Evolutionary conservation across 2,329 filamentous ascomycete species (phyloP), one percentile per base, ranked within the genome.

Genomic region (Fusarium buxicola): DNA sequence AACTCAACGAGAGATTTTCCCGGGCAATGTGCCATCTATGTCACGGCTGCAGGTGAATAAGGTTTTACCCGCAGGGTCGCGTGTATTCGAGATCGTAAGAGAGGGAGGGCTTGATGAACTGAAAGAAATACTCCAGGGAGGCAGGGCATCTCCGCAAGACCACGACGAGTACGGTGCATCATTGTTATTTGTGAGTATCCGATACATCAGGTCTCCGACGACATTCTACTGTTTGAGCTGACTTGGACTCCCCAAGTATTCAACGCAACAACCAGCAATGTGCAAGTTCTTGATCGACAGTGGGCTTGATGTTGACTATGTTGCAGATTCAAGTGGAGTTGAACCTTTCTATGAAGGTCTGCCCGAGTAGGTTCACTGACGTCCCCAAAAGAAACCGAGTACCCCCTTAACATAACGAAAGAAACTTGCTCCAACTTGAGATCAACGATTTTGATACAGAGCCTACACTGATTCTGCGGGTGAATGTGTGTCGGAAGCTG

Each of bases 141-240:
- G 55, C 1, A 12, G 47, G 4, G 69, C 67, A 1, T 68, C 64
- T 5, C 41, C 60, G 1, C 52, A 52, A 43, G 69, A 70, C 18
- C 62, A 71, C 21, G 66, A 69, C 24, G 58, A 71, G 38, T 5
- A 40, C 11, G 67, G 64, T 3, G 39, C 56, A 2, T 64, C 63
- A 2, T 36, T 71, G 6, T 49, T 71, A 0, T 50, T 56, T 40
- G 69, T 70, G n/a, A 49, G 60, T 57, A 16, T 15, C 2, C 8
- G 4, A 27, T 35, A 7, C 8, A n/a, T 15, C 5, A 15, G 28
- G 4, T 39, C n/a, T 12, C 2, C 2, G 15, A 12, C 10, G 13
- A 24, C 36, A 11, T 5, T 32, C 12, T 2, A 9, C n/a, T 5
- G 2, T 5, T 5, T 5, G 8, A 13, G 27, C 16, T 39, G 24